Evolutionary conservation across 1,284 basidiomycete genomes (phyloP).

Genomic region (Xanthoconium separans): DNA sequence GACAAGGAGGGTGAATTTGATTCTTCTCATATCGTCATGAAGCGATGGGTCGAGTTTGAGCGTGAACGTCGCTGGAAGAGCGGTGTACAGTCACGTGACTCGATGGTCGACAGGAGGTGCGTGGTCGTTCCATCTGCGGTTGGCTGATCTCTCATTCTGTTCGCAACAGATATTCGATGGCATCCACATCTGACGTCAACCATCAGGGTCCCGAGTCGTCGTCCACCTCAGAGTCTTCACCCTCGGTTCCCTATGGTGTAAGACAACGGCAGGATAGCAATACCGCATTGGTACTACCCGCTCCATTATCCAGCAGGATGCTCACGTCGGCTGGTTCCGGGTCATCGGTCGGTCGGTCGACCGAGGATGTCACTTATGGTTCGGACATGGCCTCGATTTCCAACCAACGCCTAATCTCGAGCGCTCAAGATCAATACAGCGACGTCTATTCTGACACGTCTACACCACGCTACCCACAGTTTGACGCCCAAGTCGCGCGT

Average conservation of each 20-base stretch:
- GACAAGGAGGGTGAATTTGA: constrained; percentile 97
- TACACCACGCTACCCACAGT: constrained; percentile 26
- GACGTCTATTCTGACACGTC: constrained; percentile 37
- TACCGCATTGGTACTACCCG: constrained; percentile 63
- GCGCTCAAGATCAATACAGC: constrained; percentile 46
- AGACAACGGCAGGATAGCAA: constrained; percentile 66
- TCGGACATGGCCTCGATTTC: constrained; percentile 58
- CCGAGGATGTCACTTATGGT: constrained; percentile 56
- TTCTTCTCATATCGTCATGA: constrained; percentile 96
- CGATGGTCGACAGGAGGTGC: constrained; percentile 69
- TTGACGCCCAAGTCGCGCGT: constrained; percentile 46
- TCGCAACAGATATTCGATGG: constrained; percentile 71
- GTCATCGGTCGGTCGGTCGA: constrained; percentile 61
- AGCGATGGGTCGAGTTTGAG: constrained; percentile 98
- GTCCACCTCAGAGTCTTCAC: constrained; percentile 60
- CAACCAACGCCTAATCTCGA: constrained; percentile 56
- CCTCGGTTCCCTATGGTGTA: constrained; percentile 38
- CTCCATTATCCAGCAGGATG: constrained; percentile 56
- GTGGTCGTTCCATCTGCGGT: constrained; percentile 26
- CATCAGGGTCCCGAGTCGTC: constrained; percentile 53
- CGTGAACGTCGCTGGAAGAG: constrained; percentile 92
- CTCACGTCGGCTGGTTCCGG: constrained; percentile 45
- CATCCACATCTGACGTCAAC: constrained; percentile 74
- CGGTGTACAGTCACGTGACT: constrained; percentile 83
- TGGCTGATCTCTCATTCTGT: constrained; percentile 18